Evolutionary conservation across 257 asterid genomes (phyloP), one percentile per base, ranked within the genome.

Genomic region (Solanum corneliomulleri): DNA sequence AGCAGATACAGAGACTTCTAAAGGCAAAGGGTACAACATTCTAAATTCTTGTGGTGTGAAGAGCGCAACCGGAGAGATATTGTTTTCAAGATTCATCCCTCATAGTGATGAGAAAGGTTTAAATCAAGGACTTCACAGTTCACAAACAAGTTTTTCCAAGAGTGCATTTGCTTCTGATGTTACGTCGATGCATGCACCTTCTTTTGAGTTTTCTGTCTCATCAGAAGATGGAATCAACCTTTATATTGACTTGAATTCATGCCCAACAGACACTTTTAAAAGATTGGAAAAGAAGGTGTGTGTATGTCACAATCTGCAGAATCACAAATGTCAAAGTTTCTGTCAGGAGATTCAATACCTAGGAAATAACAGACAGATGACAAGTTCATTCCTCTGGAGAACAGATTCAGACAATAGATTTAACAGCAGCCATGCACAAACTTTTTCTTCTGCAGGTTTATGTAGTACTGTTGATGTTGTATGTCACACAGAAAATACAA

Each of bases 201-300:
- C 90, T 66, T 76, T 88, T 86, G 88, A 86, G 82, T 88, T 90
- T 86, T 86, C 90, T 60, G 89, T 88, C 85, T 83, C 80, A 29
- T 90, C 90, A 42, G 88, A 88, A 88, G 87, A 88, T 41, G 92
- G 90, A 84, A 83, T 90, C 31, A 78, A 84, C 85, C 92, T 90
- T 75, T 33, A 77, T 47, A 89, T 90, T n/a, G 92, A 90, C 86
- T 83, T 90, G 86, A 69, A 87, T 74, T 90, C 92, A 12, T 52
- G 88, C 78, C 56, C 58, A 49, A 37, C 85, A 42, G 89, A 90
- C 66, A 78, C 86, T 85, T 78, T 37, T 88, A 88, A 42, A 47
- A 88, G 88, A 84, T 84, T 86, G 85, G 87, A 69, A 77, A 86
- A 88, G 31, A 88, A 87, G 68, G 58, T 25, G 47, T 60, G 87